Conservation (phyloP, 495 filamentous ascomycete genomes). For the Durotheca rogersii region DNA sequence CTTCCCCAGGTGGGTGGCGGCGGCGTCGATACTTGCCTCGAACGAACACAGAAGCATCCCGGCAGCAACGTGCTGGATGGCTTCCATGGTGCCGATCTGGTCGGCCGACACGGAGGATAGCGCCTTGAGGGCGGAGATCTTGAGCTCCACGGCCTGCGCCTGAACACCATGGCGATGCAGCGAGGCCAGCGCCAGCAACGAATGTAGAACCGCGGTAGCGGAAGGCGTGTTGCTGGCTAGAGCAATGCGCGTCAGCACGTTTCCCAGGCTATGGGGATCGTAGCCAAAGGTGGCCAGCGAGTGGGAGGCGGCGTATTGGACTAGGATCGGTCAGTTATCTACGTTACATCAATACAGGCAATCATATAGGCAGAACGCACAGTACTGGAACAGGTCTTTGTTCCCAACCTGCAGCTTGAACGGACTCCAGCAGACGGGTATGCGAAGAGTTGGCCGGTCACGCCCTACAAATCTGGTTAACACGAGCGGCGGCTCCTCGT, state of each 20-base stretch:
- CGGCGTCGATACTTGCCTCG: constrained; percentile 26
- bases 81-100: constrained; percentile 20
- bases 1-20: not conserved
- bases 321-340: constrained; percentile 11
- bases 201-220: constrained; percentile 28
- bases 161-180: constrained; percentile 33
- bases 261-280: constrained; percentile 24
- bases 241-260: constrained; percentile 31
- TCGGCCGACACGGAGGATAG: constrained; percentile 22
- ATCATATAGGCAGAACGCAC: no score
- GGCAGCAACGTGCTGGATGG: constrained; percentile 40
- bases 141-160: constrained; percentile 36
- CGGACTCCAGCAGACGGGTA: constrained; percentile 2
- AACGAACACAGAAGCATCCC: constrained; percentile 41
- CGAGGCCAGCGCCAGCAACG: constrained; percentile 37
- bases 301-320: constrained; percentile 24
- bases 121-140: constrained; percentile 32
- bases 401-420: constrained; percentile 11
- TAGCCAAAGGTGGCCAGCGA: constrained; percentile 31
- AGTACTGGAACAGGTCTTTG: constrained; percentile 22
- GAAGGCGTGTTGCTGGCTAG: constrained; percentile 22
- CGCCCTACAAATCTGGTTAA: not conserved
- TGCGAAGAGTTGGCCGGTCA: constrained; percentile 5
- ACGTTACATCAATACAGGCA: no score
- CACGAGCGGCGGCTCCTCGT: not conserved